Base-by-base conservation (phyloP, 768 basidiomycete genomes). In the Pleurotus djamor region DNA sequence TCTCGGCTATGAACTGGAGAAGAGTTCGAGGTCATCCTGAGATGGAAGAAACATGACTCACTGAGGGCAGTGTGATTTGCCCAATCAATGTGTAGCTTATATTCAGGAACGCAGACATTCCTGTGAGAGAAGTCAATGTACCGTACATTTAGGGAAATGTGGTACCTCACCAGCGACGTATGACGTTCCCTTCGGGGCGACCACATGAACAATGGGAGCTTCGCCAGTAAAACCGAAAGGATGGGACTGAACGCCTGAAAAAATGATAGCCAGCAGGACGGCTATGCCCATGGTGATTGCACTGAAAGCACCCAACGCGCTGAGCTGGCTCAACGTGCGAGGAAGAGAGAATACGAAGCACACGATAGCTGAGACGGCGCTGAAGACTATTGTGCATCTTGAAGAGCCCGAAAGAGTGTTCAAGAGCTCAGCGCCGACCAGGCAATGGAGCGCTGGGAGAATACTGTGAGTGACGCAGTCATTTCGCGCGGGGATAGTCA, bases 201-300 rank as follows among this genome's bases (percentile, higher is more conserved):
- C 63, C 1, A 63, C 64, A 17, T 72, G 76, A 4, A 79, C 75
- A 9, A 77, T 66, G 0, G 79, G 77, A 41, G 72, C 68, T 47
- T 70, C 58, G 5, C 74, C 76, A 1, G 64, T 57, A 59, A 71
- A 82, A 0, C 79, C 78, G 28, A 69, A 72, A 0, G 82, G 82
- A 56, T 77, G 71, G 34, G 64, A 70, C 61, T 79, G 74, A 0
- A 77, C 63, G 4, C 76, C 78, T 21, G 72, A 59, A 59, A 77
- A 81, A 38, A 81, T 69, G 50, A 79, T 73, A 0, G 76, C 70
- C 13, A 82, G 68, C 0, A 81, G 59, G 7, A 79, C 74, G 5
- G 79, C 77, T 48, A 81, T 70, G 34, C 76, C 76, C 81, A 83
- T 82, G 0, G 79, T 80, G 17, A 71, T 66, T 3, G 72, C 72